Base-by-base conservation (phyloP, 805 yeast genomes). In the Helenozyma rhizophorensis region DNA sequence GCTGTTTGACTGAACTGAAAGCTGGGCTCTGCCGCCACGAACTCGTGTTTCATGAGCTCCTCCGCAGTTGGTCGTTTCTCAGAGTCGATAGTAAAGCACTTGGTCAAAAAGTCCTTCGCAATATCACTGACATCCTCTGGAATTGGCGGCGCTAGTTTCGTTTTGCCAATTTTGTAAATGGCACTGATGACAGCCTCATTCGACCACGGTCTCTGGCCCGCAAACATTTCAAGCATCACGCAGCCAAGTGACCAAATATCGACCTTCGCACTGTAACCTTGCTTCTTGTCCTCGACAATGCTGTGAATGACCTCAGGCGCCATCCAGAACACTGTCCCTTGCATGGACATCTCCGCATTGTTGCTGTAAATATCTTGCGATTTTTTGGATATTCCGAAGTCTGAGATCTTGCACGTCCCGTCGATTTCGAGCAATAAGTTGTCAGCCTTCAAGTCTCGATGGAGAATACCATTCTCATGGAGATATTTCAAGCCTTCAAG, bases 301-400 rank as follows among this genome's bases (percentile, higher is more conserved):
- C 86, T 87, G 54, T 88, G 90, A 31, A 93, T 88, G 43, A 94
- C 96, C 54, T 93, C 99, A 0, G 99, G 99, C 1, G 99, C 99
- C 98, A 93, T 93, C 98, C 98, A 93, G 57, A 89, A 93, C 1
- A 94, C 87, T 0, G 98, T 89, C 15, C 99, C 99, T 59, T 94
- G 96, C 95, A 86, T 87, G 9, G 97, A 89, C 95, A 89, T 85
- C 34, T 87, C 96, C 4, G 96, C 87, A 48, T 86, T 80, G 56
- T 93, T 88, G 19, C 84, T 80, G 55, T 93, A 90, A 15, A 90
- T 85, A 53, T 93, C 89, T 33, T 59, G 51, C 1, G 68, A 61
- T 50, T 79, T 77, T 55, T 87, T 89, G 25, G 97, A 88, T 32
- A 93, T 93, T 28, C 98, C 98, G 63, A 93, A 93, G 58, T 93